Evolutionary conservation across 2,329 filamentous ascomycete genomes (phyloP).

Genomic region (Gnomoniopsis smithogilvyi): DNA sequence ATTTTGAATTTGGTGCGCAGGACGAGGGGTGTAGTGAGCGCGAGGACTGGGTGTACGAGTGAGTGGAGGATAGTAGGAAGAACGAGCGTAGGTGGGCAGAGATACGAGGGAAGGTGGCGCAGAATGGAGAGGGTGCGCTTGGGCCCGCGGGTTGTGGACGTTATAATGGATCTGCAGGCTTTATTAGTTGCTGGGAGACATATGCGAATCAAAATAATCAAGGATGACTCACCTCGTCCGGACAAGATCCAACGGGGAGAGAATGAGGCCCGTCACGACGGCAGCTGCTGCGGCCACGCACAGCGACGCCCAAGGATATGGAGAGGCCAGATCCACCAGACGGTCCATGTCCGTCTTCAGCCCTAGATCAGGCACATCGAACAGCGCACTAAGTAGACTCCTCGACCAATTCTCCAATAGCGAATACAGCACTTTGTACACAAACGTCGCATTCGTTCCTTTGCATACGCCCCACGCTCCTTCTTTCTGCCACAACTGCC

Average conservation of each 20-base stretch:
- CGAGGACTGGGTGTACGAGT: constrained; percentile 77
- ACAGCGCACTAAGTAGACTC: constrained; percentile 82
- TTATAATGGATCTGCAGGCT: constrained; percentile 68
- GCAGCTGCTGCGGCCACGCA: constrained; percentile 65
- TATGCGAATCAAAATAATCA: neutral
- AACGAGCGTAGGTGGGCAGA: constrained; percentile 68
- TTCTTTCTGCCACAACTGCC: constrained; percentile 84
- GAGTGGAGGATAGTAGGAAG: constrained; percentile 86
- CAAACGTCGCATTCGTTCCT: constrained; percentile 84
- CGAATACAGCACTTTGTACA: constrained; percentile 83
- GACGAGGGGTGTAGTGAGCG: constrained; percentile 77
- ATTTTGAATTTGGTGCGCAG: constrained; percentile 82
- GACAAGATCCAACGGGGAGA: constrained; percentile 86
- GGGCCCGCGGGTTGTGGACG: constrained; percentile 69
- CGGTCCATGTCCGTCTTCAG: constrained; percentile 75
- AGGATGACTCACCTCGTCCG: constrained; percentile 61
- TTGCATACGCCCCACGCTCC: constrained; percentile 95
- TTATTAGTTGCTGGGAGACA: constrained; percentile 25
- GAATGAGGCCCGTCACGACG: constrained; percentile 71
- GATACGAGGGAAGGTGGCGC: constrained; percentile 72
- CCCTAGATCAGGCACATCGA: constrained; percentile 84
- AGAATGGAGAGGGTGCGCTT: constrained; percentile 77
- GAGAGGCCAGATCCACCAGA: constrained; percentile 67
- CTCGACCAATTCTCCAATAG: constrained; percentile 90
- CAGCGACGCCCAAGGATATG: constrained; percentile 78